Evolutionary conservation across 345 rosid species (phyloP), one percentile per base, ranked within the genome.

Genomic region (Arabis hirsuta): DNA sequence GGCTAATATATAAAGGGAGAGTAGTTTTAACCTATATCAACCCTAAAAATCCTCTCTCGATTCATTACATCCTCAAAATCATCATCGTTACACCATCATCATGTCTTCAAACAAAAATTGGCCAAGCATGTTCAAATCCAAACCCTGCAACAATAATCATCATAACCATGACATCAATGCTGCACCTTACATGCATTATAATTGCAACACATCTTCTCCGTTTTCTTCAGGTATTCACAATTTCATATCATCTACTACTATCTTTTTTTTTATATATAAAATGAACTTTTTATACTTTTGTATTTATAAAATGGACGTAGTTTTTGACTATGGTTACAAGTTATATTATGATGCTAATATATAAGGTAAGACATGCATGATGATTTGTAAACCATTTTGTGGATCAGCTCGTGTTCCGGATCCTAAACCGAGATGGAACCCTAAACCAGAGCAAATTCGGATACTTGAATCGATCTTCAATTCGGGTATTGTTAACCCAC

Each of bases 401-500:
- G 91, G 84, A 71, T 46, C 65, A 75, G 98, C 89, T 78, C 78
- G 95, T 45, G 88, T 87, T 19, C 96, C 96, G 1, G 97, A 91
- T 80, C 96, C 97, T 19, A 94, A 94, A 80, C 98, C 96, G 2
- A 85, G 98, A 76, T 94, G 97, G 98, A 94, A 94, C 62, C 98
- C 98, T 31, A 94, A 89, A 62, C 98, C 98, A 0, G 97, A 94
- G 82, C 98, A 94, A 62, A 87, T 94, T 76, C 82, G 89, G 24
- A 94, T 94, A 44, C 85, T 94, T 3, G 98, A 94, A 77, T 86
- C 93, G 9, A 94, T 94, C 51, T 94, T 94, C 67, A 89, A 94
- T 72, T 94, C 98, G 0, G 98, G 98, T 47, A 89, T 81, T 90
- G 88, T 94, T 24, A 94, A 94, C 59, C 98, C 98, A 20, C 89